phyloP scores from a whole-genome alignment of 352 stramenopile species.

The Pythium rishiriense region DNA sequence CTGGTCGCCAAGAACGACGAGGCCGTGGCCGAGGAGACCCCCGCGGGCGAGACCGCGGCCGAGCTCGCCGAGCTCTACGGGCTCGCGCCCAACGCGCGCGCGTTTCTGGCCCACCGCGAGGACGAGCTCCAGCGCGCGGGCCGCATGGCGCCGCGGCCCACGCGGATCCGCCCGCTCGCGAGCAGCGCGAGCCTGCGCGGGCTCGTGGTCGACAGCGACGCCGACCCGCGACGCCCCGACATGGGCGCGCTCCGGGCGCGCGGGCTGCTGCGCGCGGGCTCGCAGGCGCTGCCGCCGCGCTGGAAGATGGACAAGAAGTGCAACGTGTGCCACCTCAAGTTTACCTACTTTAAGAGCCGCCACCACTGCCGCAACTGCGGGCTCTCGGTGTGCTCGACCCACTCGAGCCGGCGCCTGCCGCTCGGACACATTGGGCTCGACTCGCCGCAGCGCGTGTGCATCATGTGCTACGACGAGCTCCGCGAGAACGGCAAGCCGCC shows the following conservation, averaged over 20 bases:
- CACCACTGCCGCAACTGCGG: constrained; percentile 90
- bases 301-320: constrained; percentile 80
- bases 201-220: constrained; percentile 15
- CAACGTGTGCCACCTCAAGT: constrained; percentile 84
- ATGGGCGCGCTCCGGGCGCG: constrained; percentile 20
- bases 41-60: constrained; percentile 62
- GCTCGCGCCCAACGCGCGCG: constrained; percentile 50
- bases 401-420: constrained; percentile 67
- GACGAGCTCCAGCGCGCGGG: constrained; percentile 44
- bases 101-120: constrained; percentile 46
- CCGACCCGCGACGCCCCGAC: constrained; percentile 5
- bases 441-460: constrained; percentile 73
- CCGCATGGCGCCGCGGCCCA: constrained; percentile 44
- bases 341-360: constrained; percentile 83
- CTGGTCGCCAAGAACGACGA: constrained; percentile 52
- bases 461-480: constrained; percentile 79
- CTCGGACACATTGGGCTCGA: constrained; percentile 62
- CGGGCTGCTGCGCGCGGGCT: not conserved
- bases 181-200: constrained; percentile 22
- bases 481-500: constrained; percentile 64
- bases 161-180: constrained; percentile 45
- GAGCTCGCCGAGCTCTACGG: constrained; percentile 64
- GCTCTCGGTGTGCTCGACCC: constrained; percentile 80
- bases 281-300: constrained; percentile 46
- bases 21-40: constrained; percentile 65